Conservation (phyloP, 108 stramenopile species). For the Stephanodiscus minutulus region DNA sequence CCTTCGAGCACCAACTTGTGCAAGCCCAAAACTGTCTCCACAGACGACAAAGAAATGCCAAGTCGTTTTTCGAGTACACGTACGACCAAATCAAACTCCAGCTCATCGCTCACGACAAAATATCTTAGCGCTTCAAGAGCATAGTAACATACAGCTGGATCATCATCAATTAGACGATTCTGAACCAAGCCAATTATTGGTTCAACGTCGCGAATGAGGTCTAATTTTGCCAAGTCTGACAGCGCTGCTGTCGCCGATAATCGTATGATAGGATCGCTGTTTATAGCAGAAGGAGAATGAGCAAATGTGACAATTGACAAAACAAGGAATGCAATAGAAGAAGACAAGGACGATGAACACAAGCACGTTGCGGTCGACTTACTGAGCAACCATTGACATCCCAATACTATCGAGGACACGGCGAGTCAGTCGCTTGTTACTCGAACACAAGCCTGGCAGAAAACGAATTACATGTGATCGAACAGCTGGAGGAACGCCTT, state of each 20-base stretch:
- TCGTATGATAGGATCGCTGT: constrained; percentile 53
- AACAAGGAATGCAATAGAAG: constrained; percentile 4
- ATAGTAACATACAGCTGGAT: constrained; percentile 50
- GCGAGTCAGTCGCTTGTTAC: constrained; percentile 68
- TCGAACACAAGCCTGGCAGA: constrained; percentile 60
- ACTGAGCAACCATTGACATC: constrained; percentile 37
- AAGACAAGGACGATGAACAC: background rate
- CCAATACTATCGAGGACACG: constrained; percentile 67
- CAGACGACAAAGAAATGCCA: constrained; percentile 33
- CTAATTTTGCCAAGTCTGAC: constrained; percentile 66
- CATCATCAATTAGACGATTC: constrained; percentile 58
- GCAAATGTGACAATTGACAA: background rate
- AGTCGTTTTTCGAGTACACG: constrained; percentile 71
- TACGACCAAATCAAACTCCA: constrained; percentile 75
- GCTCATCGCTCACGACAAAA: constrained; percentile 62
- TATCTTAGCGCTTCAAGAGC: constrained; percentile 60
- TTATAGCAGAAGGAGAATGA: background rate
- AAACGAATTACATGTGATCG: constrained; percentile 58
- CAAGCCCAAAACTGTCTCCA: constrained; percentile 40
- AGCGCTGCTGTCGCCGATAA: constrained; percentile 70
- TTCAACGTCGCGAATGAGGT: constrained; percentile 67
- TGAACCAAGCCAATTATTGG: constrained; percentile 73
- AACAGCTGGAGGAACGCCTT: constrained; percentile 44
- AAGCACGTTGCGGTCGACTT: background rate
- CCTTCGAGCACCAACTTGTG: constrained; percentile 57